phyloP scores from a whole-genome alignment of 371 early-diverging fungal genomes.

The Parasitella parasitica region DNA sequence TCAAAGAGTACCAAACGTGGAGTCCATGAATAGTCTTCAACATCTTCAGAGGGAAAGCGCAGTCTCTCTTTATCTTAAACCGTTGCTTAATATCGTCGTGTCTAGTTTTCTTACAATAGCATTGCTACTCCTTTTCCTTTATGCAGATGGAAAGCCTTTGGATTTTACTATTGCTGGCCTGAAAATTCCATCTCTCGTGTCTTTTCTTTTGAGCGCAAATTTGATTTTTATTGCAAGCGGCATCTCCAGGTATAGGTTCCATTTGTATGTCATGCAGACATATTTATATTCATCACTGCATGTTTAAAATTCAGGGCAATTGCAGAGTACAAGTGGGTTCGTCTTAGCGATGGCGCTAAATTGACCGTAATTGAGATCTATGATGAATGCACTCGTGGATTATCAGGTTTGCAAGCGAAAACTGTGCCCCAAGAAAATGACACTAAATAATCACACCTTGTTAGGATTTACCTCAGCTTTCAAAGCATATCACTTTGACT shows the following conservation, averaged over 20 bases:
- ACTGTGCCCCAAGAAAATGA: not conserved
- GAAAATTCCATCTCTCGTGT: slow-evolving; percentile 19
- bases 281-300: not conserved
- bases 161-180: slow-evolving; percentile 21
- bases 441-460: not conserved
- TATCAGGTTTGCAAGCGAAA: slow-evolving; percentile 12
- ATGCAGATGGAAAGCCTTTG: slow-evolving; percentile 25
- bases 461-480: slow-evolving; percentile 19
- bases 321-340: slow-evolving; percentile 33
- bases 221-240: slow-evolving; percentile 27
- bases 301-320: slow-evolving; percentile 28
- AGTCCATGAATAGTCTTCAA: not conserved
- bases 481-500: slow-evolving; percentile 15
- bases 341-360: slow-evolving; percentile 12
- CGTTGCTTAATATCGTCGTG: slow-evolving; percentile 4
- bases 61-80: not conserved
- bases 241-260: slow-evolving; percentile 23
- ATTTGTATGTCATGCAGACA: not conserved
- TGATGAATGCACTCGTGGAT: slow-evolving; percentile 33
- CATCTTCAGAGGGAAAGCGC: not conserved
- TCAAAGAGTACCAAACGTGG: not conserved
- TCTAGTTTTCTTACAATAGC: slow-evolving; percentile 6
- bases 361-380: slow-evolving; percentile 25
- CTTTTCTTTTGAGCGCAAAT: slow-evolving; percentile 19
- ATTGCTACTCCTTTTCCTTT: slow-evolving; percentile 9